Conservation (phyloP, 495 filamentous ascomycete genomes). For the Neurospora sp. region DNA sequence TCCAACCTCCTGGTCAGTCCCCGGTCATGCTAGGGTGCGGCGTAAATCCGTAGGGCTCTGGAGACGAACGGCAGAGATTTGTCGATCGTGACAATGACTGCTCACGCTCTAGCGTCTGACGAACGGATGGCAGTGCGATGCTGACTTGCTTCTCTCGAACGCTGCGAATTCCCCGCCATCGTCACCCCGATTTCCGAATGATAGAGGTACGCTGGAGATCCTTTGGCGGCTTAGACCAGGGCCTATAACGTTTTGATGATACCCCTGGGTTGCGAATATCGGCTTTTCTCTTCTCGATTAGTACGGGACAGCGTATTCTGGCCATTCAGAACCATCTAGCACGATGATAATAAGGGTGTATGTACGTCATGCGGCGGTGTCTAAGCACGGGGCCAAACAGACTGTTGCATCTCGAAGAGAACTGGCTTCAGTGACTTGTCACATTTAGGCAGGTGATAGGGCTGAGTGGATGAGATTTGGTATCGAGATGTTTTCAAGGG, state of each 20-base stretch:
- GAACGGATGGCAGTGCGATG: background rate
- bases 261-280: background rate
- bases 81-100: background rate
- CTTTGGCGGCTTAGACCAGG: background rate
- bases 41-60: background rate
- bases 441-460: background rate
- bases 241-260: background rate
- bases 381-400: background rate
- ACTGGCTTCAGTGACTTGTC: background rate
- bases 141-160: background rate
- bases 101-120: background rate
- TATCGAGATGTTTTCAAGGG: background rate
- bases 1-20: background rate
- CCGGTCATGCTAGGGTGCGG: background rate
- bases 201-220: background rate
- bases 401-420: background rate
- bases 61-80: background rate
- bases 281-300: background rate
- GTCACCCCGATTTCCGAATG: background rate
- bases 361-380: background rate
- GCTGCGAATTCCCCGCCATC: background rate
- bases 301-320: background rate
- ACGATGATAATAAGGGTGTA: background rate
- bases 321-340: background rate
- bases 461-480: background rate